Percentiles rank a stretch among this genome's conserved stretches.
These are phyloP conservation scores for Penicillium paneum DNA, from an alignment of 2,329 filamentous ascomycete species.

Conservation along the genomic window DNA sequence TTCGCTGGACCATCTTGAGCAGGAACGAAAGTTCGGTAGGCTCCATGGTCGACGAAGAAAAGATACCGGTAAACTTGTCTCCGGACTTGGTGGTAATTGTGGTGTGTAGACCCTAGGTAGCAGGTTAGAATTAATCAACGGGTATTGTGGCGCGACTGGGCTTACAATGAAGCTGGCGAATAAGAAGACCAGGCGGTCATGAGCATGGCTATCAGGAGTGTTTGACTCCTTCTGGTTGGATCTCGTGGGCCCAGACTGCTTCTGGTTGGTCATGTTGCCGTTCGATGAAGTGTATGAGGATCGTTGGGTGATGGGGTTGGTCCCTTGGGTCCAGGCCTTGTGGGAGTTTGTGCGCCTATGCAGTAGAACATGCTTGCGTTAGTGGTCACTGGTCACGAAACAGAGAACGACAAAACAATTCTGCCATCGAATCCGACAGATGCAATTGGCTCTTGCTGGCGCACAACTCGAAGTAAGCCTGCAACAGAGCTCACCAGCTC, in stretches of 20 bases:
- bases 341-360: slow-evolving; percentile 52
- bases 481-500: slow-evolving; percentile 8
- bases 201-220: slow-evolving; percentile 56
- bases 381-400: slow-evolving; percentile 15
- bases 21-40: slow-evolving; percentile 53
- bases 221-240: slow-evolving; percentile 48
- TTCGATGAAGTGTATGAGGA: slow-evolving; percentile 52
- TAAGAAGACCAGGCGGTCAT: slow-evolving; percentile 59
- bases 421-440: slow-evolving; percentile 6
- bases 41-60: slow-evolving; percentile 56
- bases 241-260: slow-evolving; percentile 40
- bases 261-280: slow-evolving; percentile 49
- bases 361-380: slow-evolving; percentile 18
- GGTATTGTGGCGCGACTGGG: slow-evolving; percentile 14
- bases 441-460: slow-evolving; percentile 19
- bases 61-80: slow-evolving; percentile 60
- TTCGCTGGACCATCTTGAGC: slow-evolving; percentile 64
- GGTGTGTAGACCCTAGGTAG: slow-evolving; percentile 52
- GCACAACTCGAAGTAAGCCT: slow-evolving; percentile 14
- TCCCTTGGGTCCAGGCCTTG: slow-evolving; percentile 60
- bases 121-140: slow-evolving; percentile 13
- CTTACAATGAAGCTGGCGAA: slow-evolving; percentile 59
- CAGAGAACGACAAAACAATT: background rate
- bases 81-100: slow-evolving; percentile 58
- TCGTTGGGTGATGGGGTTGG: slow-evolving; percentile 61